phyloP scores from a whole-genome alignment of 768 basidiomycete species.

The Leccinum truebloodii region DNA sequence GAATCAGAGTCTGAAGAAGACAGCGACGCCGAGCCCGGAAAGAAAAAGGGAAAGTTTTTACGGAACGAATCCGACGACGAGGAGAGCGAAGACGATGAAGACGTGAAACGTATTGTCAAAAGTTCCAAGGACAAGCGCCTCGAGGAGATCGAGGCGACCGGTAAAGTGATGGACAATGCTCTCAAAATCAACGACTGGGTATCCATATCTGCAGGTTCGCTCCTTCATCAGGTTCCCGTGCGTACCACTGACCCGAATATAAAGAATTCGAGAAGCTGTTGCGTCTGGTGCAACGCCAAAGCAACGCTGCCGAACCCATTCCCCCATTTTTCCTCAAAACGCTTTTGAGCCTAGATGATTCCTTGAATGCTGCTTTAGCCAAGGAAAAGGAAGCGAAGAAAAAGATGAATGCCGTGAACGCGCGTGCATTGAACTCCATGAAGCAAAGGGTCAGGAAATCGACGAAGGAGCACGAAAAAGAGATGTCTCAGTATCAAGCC shows the following conservation, averaged over 20 bases:
- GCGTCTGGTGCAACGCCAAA: constrained; percentile 86
- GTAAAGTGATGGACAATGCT: constrained; percentile 91
- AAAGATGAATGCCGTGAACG: constrained; percentile 94
- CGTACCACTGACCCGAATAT: constrained; percentile 9
- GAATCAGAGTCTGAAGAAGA: constrained; percentile 56
- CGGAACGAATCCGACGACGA: constrained; percentile 49
- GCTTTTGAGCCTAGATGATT: constrained; percentile 70
- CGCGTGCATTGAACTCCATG: constrained; percentile 94
- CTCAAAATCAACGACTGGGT: constrained; percentile 98
- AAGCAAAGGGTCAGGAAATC: constrained; percentile 97
- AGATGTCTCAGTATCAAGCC: constrained; percentile 76
- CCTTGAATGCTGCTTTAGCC: constrained; percentile 68
- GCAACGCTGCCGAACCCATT: constrained; percentile 81
- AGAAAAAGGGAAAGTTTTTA: constrained; percentile 44
- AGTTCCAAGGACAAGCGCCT: constrained; percentile 91
- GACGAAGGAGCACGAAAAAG: constrained; percentile 82
- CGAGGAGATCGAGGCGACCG: constrained; percentile 93
- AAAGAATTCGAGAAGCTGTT: constrained; percentile 95
- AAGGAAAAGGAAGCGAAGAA: constrained; percentile 93
- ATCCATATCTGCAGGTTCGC: constrained; percentile 81
- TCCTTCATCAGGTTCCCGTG: background rate
- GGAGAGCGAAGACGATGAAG: constrained; percentile 68
- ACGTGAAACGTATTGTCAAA: constrained; percentile 65
- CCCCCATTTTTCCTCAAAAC: constrained; percentile 85
- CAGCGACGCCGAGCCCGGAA: constrained; percentile 46